phyloP scores from a whole-genome alignment of 2,329 filamentous ascomycete species.

The Phyllachora maydis region DNA sequence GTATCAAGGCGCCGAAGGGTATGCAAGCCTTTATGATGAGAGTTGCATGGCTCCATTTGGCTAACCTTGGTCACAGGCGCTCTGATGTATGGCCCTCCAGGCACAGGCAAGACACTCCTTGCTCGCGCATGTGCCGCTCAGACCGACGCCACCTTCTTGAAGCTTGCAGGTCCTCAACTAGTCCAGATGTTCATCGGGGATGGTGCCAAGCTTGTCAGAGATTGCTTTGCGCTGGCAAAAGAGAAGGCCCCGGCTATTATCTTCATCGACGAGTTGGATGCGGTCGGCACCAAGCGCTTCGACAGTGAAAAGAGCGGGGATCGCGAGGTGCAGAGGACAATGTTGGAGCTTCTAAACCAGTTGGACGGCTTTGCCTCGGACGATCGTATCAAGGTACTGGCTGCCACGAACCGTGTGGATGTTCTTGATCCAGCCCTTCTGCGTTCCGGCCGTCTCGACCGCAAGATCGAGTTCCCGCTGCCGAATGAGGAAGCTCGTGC shows the following conservation, averaged over 20 bases:
- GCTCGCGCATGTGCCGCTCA: constrained; percentile 93
- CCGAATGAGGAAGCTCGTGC: constrained; percentile 95
- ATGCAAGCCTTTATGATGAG: constrained; percentile 10
- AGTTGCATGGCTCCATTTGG: too few relatives aligned
- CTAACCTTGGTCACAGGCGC: constrained; percentile 47
- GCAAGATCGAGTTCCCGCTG: constrained; percentile 96
- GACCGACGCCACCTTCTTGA: constrained; percentile 96
- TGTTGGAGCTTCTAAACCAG: constrained; percentile 97
- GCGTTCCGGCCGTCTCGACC: constrained; percentile 77
- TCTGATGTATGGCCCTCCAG: constrained; percentile 90
- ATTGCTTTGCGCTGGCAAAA: constrained; percentile 93
- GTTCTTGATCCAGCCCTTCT: constrained; percentile 83
- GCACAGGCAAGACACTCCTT: constrained; percentile 78
- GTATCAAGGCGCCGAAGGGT: constrained; percentile 99
- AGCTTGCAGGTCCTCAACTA: constrained; percentile 89
- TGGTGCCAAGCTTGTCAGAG: constrained; percentile 88
- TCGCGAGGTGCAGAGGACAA: constrained; percentile 92
- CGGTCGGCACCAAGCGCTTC: constrained; percentile 97
- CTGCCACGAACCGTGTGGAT: constrained; percentile 85
- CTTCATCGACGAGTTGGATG: constrained; percentile 97
- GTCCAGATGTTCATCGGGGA: constrained; percentile 99
- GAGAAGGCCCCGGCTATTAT: constrained; percentile 98
- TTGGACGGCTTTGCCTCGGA: constrained; percentile 95
- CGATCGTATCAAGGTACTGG: constrained; percentile 89
- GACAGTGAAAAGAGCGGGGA: constrained; percentile 97